These are phyloP conservation scores for Urtica urens DNA, from an alignment of 306 rosid genomes.

Conservation along the genomic window DNA sequence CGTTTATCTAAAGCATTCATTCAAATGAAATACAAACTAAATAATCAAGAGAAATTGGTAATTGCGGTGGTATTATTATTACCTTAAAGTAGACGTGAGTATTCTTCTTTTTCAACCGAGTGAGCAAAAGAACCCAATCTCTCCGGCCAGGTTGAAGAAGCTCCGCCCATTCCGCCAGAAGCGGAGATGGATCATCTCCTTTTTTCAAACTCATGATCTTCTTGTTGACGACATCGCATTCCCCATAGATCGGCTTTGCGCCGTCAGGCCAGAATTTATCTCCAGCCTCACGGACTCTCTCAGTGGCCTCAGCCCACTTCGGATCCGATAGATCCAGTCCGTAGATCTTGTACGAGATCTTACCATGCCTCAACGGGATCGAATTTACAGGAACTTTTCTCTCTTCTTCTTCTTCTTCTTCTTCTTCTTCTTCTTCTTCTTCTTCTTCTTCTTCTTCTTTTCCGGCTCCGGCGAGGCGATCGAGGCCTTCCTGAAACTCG, in stretches of 20 bases:
- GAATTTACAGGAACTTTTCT: slow-evolving; percentile 24
- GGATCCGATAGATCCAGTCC: slow-evolving; percentile 80
- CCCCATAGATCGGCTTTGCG: slow-evolving; percentile 54
- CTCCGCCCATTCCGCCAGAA: slow-evolving; percentile 69
- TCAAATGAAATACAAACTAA: neutral
- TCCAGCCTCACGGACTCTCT: slow-evolving; percentile 57
- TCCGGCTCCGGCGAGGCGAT: too few relatives aligned
- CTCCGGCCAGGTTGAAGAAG: slow-evolving; percentile 59
- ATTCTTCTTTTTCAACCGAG: slow-evolving; percentile 49
- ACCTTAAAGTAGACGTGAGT: slow-evolving; percentile 53
- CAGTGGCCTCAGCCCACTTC: slow-evolving; percentile 71
- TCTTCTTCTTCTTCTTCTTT: slow-evolving; percentile 25
- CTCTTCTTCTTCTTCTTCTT: slow-evolving; percentile 23
- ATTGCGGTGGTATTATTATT: neutral
- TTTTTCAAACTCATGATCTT: slow-evolving; percentile 37
- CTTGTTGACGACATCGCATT: slow-evolving; percentile 49
- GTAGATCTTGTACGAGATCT: slow-evolving; percentile 57
- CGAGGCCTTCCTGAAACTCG: slow-evolving; percentile 59
- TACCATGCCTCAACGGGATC: slow-evolving; percentile 83
- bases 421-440: slow-evolving; percentile 16
- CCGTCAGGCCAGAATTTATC: slow-evolving; percentile 56
- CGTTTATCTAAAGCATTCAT: too few relatives aligned
- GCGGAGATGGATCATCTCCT: slow-evolving; percentile 35
- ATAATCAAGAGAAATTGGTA: neutral
- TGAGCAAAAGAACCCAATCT: slow-evolving; percentile 69